Evolutionary conservation across 257 asterid species (phyloP), one percentile per base, ranked within the genome.

Genomic region (Oldenlandia corymbosa): DNA sequence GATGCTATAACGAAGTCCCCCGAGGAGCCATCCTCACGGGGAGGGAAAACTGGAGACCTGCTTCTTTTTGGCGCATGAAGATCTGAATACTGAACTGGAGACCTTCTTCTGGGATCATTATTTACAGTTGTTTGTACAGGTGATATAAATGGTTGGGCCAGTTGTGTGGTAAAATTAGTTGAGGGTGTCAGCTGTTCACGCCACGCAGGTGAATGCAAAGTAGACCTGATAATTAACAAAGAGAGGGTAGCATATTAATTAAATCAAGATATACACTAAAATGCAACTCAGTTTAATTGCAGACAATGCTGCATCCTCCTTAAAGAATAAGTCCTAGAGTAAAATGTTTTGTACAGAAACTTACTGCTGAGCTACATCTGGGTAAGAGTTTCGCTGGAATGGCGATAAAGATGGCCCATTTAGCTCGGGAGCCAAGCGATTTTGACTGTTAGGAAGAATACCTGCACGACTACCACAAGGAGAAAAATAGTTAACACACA

Each of bases 1-100:
- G 57, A 70, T 65, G 69, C 64, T 49, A 57, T 58, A 67, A 60
- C 67, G 67, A 82, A 71, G 51, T 78, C 71, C 23, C 69, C 79
- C 3, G 58, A 41, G 46, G 83, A 73, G 69, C 66, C 78, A 58
- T 65, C 79, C 60, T 68, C 28, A 1, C 67, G 60, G 66, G 81
- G 61, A 46, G 80, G 75, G 57, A 42, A 66, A 70, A 85, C 75
- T 42, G 98, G 94, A 37, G 96, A 87, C 78, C 95, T 93, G 56
- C 84, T 77, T 76, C 91, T 74, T 72, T 85, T 92, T 50, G 86
- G 73, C 67, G 64, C 81, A 62, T 80, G 87, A 72, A 55, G 74
- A 71, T 83, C 85, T 17, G 68, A 77, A 76, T 76, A 70, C 76
- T 72, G 80, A 64, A 71, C 42, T 67, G 78, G 84, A 53, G 68